Conservation (phyloP, 805 yeast genomes). For the Saturnispora serradocipensis region DNA sequence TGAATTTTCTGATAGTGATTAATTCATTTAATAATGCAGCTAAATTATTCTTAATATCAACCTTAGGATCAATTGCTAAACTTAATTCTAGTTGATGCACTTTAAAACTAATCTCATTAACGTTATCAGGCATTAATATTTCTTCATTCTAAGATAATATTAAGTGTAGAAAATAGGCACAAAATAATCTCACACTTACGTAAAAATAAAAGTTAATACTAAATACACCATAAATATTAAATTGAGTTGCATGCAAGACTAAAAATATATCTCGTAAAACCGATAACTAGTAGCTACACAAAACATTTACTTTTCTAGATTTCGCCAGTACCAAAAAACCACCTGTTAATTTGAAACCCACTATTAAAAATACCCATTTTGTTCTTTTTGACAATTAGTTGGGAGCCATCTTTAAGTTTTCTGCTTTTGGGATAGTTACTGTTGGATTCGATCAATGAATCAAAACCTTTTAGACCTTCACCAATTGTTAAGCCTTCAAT, state of each 20-base stretch:
- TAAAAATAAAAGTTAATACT: background rate
- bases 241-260: background rate
- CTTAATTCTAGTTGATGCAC: background rate
- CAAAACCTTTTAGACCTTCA: slow-evolving; percentile 11
- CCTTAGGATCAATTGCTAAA: background rate
- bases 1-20: background rate
- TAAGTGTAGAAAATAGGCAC: background rate
- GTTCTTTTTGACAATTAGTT: slow-evolving; percentile 4
- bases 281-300: background rate
- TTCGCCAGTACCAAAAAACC: slow-evolving; percentile 12
- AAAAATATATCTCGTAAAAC: background rate
- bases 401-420: slow-evolving; percentile 10
- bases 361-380: background rate
- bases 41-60: background rate
- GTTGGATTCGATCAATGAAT: background rate
- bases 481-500: slow-evolving; percentile 11
- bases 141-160: background rate
- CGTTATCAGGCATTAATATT: background rate
- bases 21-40: background rate
- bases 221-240: background rate
- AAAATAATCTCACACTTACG: background rate
- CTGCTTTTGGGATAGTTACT: background rate
- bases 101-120: background rate
- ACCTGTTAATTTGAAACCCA: slow-evolving; percentile 7
- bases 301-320: background rate